A percentile compares a stretch with the other conserved stretches of the same genome.
These are phyloP conservation scores for Aphanomyces cochlioides DNA, from an alignment of 352 stramenopile species.

Conservation along the genomic window DNA sequence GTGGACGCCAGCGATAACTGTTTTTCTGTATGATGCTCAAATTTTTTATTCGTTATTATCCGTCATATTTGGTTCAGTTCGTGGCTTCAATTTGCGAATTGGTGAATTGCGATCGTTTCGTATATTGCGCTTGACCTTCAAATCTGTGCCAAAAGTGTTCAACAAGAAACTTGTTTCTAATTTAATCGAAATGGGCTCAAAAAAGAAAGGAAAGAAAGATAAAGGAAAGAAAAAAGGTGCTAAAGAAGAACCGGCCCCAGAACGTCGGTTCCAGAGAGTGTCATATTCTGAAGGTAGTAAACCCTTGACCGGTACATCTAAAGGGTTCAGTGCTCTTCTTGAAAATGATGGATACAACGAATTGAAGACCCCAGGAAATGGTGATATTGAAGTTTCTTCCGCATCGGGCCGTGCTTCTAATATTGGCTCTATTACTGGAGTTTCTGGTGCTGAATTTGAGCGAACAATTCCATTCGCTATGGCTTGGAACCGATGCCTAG, in stretches of 20 bases:
- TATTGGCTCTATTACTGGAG: slow-evolving; percentile 70
- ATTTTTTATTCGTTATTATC: slow-evolving; percentile 36
- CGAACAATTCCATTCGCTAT: slow-evolving; percentile 85
- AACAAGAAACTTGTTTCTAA: slow-evolving; percentile 89
- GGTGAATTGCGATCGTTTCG: slow-evolving; percentile 35
- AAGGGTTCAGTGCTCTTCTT: slow-evolving; percentile 57
- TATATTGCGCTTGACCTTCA: slow-evolving; percentile 35
- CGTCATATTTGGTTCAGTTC: slow-evolving; percentile 33
- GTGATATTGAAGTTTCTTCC: slow-evolving; percentile 7
- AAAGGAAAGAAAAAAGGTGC: slow-evolving; percentile 36
- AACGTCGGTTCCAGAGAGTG: slow-evolving; percentile 74
- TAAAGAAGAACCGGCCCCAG: slow-evolving; percentile 48
- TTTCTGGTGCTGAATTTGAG: slow-evolving; percentile 83
- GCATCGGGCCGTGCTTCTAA: slow-evolving; percentile 43
- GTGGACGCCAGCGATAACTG: slow-evolving; percentile 33
- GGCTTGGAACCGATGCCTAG: slow-evolving; percentile 80
- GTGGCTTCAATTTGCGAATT: slow-evolving; percentile 35
- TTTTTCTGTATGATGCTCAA: slow-evolving; percentile 36
- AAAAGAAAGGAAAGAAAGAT: slow-evolving; percentile 65
- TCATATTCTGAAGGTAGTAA: slow-evolving; percentile 81
- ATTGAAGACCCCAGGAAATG: slow-evolving; percentile 12
- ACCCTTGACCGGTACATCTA: slow-evolving; percentile 73
- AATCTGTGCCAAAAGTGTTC: slow-evolving; percentile 56
- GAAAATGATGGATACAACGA: slow-evolving; percentile 29
- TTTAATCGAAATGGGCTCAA: slow-evolving; percentile 50